phyloP scores from a whole-genome alignment of 257 asterid genomes.

The Fraxinus americana region DNA sequence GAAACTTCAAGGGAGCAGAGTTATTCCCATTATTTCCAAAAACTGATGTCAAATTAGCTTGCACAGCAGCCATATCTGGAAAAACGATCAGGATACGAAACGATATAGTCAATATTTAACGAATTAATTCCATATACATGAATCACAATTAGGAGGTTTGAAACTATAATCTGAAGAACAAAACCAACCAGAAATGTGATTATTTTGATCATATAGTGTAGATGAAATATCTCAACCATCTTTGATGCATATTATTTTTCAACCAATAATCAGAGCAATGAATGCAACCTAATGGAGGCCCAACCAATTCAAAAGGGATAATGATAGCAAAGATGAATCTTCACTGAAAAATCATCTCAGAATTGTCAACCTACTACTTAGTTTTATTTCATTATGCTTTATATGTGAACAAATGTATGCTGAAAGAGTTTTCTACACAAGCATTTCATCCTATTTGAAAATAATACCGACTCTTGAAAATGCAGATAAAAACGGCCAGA shows the following conservation, averaged over 20 bases:
- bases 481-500: neutral
- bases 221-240: neutral
- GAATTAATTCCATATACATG: neutral
- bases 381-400: neutral
- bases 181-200: neutral
- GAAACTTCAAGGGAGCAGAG: slow-evolving; percentile 45
- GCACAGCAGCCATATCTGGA: slow-evolving; percentile 70
- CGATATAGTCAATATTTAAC: slow-evolving; percentile 6
- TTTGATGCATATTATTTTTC: neutral
- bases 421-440: neutral
- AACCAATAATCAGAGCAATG: neutral
- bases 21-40: slow-evolving; percentile 56
- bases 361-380: neutral
- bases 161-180: neutral
- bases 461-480: neutral
- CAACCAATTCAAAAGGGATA: neutral
- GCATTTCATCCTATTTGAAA: neutral
- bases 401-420: neutral
- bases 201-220: neutral
- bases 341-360: neutral
- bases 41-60: slow-evolving; percentile 64
- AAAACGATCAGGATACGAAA: neutral
- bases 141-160: neutral
- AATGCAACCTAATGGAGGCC: neutral
- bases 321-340: neutral